These are phyloP conservation scores for Aphanoascus verrucosus DNA, from an alignment of 2,329 filamentous ascomycete species.

Conservation along the genomic window DNA sequence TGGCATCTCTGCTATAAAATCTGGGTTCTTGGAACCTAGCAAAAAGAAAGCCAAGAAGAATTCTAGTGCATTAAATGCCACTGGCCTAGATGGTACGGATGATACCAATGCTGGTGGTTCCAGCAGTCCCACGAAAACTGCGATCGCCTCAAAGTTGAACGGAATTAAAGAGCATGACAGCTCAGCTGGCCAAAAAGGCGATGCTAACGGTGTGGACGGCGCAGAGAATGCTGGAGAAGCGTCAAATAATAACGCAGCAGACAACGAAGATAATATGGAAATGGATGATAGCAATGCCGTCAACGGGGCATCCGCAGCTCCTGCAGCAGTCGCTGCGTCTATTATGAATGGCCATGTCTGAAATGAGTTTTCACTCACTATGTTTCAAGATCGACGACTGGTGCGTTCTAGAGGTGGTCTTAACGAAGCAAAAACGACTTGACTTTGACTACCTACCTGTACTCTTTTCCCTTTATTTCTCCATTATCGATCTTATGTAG, in stretches of 20 bases:
- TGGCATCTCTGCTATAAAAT: constrained; percentile 19
- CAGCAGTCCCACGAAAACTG: constrained; percentile 2
- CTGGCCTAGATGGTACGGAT: constrained; percentile 21
- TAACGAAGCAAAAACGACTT: not conserved
- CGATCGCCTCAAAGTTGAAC: constrained; percentile 2
- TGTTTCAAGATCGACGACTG: not conserved
- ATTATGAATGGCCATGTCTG: constrained; percentile 3
- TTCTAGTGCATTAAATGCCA: constrained; percentile 25
- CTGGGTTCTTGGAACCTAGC: constrained; percentile 26
- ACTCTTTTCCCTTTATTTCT: not conserved
- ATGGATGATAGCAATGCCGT: constrained; percentile 1
- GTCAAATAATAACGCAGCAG: not conserved
- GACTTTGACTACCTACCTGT: not conserved
- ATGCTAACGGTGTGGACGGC: not conserved
- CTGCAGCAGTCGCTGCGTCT: not conserved
- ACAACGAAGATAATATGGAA: constrained; percentile 7
- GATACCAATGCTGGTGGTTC: not conserved
- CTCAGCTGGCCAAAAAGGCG: not conserved
- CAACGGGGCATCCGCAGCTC: not conserved
- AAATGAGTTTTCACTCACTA: not conserved
- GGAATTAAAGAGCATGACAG: not conserved
- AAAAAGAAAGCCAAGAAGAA: constrained; percentile 37
- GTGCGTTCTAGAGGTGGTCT: not conserved
- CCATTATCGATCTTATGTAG: not conserved
- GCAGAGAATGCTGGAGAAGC: not conserved